Evolutionary conservation across 2,329 filamentous ascomycete genomes (phyloP).

Genomic region (Geoglossum cookeanum): DNA sequence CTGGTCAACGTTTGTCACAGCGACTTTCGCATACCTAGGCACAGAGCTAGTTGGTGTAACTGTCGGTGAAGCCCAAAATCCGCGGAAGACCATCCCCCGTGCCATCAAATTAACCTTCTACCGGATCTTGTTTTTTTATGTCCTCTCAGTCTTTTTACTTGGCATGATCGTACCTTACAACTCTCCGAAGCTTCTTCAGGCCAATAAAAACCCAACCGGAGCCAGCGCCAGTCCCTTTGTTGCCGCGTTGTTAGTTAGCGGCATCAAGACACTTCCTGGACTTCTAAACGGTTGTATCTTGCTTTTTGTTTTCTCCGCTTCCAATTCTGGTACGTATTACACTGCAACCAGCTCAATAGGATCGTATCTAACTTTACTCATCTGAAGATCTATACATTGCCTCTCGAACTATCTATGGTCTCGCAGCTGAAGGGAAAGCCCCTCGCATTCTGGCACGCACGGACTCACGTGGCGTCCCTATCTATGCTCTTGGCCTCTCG

Average conservation of each 20-base stretch:
- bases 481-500: constrained; percentile 42
- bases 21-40: constrained; percentile 61
- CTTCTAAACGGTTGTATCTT: constrained; percentile 58
- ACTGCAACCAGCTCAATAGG: too few relatives aligned
- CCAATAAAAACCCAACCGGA: constrained; percentile 25
- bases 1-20: constrained; percentile 56
- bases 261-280: constrained; percentile 42
- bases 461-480: constrained; percentile 50
- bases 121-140: constrained; percentile 67
- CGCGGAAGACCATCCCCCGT: constrained; percentile 53
- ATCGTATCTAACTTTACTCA: neutral
- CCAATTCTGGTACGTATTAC: constrained; percentile 35
- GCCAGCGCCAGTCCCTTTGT: constrained; percentile 57
- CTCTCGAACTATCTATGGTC: constrained; percentile 51
- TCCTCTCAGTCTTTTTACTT: constrained; percentile 51
- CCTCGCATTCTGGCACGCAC: constrained; percentile 53
- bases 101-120: constrained; percentile 68
- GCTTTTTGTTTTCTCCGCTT: constrained; percentile 57
- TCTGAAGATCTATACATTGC: constrained; percentile 50
- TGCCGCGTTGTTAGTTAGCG: constrained; percentile 46
- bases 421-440: constrained; percentile 52
- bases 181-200: constrained; percentile 37
- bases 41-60: constrained; percentile 63
- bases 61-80: constrained; percentile 63
- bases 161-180: constrained; percentile 63